Base-by-base conservation (phyloP, 2,329 filamentous ascomycete genomes). In the Colletotrichum lentis region DNA sequence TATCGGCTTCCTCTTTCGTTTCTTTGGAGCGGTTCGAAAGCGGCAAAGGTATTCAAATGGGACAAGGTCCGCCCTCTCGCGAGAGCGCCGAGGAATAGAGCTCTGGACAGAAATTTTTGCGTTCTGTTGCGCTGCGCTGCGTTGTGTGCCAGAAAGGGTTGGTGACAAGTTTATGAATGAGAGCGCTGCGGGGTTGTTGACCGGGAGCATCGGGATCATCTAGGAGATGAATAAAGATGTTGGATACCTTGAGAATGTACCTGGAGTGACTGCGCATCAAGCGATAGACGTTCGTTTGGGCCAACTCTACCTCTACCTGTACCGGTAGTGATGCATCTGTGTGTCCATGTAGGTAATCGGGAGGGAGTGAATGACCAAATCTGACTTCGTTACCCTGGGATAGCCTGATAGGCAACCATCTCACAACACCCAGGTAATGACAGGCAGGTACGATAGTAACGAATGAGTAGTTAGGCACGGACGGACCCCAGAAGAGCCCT, bases 1-100 rank as follows among this genome's bases (percentile, higher is more conserved):
- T 63, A 43, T 65, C 60, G 66, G 66, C 50, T 69, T 35, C 62
- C 55, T 69, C 66, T 69, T 50, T 69, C 55, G 66, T 50, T 43
- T 66, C 35, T 27, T 41, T 27, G 31, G 52, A 56, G 55, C 41
- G 54, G 43, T 55, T 37, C 10, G 27, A 49, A 54, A 44, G 44
- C 50, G 66, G 62, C 62, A 61, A 44, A 31, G 41, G 39, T 44
- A 27, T 66, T 50, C 20, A 65, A 65, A 50, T 31, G 43, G 62
- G 66, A 18, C 27, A 49, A 47, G 31, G 49, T 49, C 44, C 49
- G 37, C 56, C 49, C 55, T 47, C 12, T 20, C 14, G 43, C 5
- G 27, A 35, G 37, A 43, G 27, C 55, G 43, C 20, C 14, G 43
- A 58, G 55, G 43, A n/a, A 27, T 20, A 47, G 27, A 47, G 20